Evolutionary conservation across 371 early-diverging fungal genomes (phyloP).

Genomic region (Circinella umbellata): DNA sequence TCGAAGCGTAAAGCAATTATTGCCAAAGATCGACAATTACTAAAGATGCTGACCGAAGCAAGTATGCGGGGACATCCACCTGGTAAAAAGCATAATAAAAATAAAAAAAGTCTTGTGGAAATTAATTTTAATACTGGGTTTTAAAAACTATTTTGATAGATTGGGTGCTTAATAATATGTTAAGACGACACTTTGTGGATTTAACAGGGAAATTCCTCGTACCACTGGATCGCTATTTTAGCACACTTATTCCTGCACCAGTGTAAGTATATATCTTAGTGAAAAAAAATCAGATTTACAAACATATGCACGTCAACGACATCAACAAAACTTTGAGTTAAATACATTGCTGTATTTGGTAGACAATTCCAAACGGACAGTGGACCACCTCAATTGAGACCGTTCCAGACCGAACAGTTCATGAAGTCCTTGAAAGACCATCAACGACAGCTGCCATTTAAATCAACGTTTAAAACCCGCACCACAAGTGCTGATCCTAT

Average conservation of each 20-base stretch:
- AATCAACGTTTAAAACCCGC: constrained; percentile 56
- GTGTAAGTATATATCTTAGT: constrained; percentile 39
- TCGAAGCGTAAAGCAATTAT: constrained; percentile 85
- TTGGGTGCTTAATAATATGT: constrained; percentile 84
- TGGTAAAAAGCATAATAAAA: constrained; percentile 32
- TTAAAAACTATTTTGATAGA: constrained; percentile 28
- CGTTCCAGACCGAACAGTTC: constrained; percentile 59
- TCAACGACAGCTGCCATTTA: constrained; percentile 56
- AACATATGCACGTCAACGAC: neutral
- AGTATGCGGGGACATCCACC: constrained; percentile 69
- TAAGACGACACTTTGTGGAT: constrained; percentile 92
- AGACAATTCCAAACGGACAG: constrained; percentile 19
- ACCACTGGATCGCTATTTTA: constrained; percentile 94
- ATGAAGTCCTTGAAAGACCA: constrained; percentile 59
- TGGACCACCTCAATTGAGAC: constrained; percentile 47
- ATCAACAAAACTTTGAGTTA: neutral
- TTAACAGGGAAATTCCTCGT: constrained; percentile 92
- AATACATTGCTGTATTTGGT: neutral
- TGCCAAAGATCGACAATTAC: constrained; percentile 72
- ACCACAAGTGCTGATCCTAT: constrained; percentile 46
- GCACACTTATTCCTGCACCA: constrained; percentile 77
- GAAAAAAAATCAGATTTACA: neutral
- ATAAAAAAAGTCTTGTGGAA: neutral
- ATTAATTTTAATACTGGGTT: constrained; percentile 9
- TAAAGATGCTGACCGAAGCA: constrained; percentile 75